phyloP scores from a whole-genome alignment of 208 protist genomes.

The Willaertia magna region DNA sequence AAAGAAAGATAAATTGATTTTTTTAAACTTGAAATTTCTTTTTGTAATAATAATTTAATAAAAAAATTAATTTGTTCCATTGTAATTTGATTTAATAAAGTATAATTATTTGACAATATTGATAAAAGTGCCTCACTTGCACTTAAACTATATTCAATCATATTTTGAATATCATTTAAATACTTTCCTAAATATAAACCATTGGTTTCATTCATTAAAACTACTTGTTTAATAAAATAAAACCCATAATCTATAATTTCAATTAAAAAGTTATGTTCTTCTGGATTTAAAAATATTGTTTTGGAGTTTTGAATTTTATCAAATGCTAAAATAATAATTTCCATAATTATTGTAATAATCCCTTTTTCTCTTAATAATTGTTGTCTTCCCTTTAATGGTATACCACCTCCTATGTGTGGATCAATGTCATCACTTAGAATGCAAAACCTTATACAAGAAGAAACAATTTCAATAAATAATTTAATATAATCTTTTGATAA shows the following conservation, averaged over 20 bases:
- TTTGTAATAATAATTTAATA: not conserved
- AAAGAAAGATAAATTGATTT: not conserved
- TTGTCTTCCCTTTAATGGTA: not conserved
- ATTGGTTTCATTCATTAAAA: not conserved
- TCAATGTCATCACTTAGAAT: not conserved
- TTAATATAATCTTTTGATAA: not conserved
- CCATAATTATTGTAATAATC: not conserved
- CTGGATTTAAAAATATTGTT: not conserved
- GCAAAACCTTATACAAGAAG: not conserved
- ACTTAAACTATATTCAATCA: not conserved
- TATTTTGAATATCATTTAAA: not conserved
- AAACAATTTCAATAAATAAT: not conserved
- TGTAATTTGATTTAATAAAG: not conserved
- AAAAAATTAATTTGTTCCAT: not conserved
- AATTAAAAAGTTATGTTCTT: not conserved
- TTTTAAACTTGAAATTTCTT: not conserved
- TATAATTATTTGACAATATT: not conserved
- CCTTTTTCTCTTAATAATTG: not conserved
- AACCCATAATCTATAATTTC: not conserved
- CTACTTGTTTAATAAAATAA: not conserved
- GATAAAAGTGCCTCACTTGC: not conserved
- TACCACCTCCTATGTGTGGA: not conserved
- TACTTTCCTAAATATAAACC: not conserved
- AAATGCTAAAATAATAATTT: not conserved
- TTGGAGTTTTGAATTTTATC: not conserved